Evolutionary conservation across 2,329 filamentous ascomycete species (phyloP).

Genomic region (Aspergillus texensis): DNA sequence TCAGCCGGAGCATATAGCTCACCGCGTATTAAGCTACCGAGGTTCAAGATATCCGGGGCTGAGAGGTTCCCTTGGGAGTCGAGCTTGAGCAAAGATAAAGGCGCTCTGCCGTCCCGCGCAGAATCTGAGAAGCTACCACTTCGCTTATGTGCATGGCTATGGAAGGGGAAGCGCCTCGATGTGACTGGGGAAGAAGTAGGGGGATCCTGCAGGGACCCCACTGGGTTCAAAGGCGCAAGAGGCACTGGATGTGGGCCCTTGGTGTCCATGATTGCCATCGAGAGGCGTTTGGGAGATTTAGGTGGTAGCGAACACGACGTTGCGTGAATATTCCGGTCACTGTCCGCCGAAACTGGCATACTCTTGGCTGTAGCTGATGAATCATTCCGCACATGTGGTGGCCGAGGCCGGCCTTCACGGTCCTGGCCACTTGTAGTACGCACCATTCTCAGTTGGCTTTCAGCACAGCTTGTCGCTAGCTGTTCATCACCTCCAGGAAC

Average conservation of each 20-base stretch:
- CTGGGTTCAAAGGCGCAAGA: conserved; percentile 35
- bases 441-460: conserved; percentile 21
- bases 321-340: conserved; percentile 58
- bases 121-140: conserved; percentile 89
- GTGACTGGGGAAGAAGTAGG: conserved; percentile 34
- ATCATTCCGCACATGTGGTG: conserved; percentile 37
- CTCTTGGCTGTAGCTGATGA: conserved; percentile 40
- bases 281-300: conserved; percentile 44
- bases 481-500: conserved; percentile 66
- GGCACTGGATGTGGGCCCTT: conserved; percentile 48
- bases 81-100: conserved; percentile 51
- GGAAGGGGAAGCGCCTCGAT: conserved; percentile 50
- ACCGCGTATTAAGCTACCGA: conserved; percentile 84
- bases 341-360: conserved; percentile 41
- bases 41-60: conserved; percentile 66
- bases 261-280: conserved; percentile 33
- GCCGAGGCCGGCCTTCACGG: conserved; percentile 12
- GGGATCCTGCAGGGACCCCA: conserved; percentile 30
- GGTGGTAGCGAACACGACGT: conserved; percentile 63
- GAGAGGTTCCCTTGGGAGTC: conserved; percentile 47
- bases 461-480: conserved; percentile 35
- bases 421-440: conserved; percentile 19
- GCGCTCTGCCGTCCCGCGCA: conserved; percentile 66
- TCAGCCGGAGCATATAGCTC: conserved; percentile 81
- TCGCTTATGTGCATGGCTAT: conserved; percentile 69